Evolutionary conservation across 208 protist genomes (phyloP), one percentile per base, ranked within the genome.

Genomic region (Trypanosomatidae sp.): DNA sequence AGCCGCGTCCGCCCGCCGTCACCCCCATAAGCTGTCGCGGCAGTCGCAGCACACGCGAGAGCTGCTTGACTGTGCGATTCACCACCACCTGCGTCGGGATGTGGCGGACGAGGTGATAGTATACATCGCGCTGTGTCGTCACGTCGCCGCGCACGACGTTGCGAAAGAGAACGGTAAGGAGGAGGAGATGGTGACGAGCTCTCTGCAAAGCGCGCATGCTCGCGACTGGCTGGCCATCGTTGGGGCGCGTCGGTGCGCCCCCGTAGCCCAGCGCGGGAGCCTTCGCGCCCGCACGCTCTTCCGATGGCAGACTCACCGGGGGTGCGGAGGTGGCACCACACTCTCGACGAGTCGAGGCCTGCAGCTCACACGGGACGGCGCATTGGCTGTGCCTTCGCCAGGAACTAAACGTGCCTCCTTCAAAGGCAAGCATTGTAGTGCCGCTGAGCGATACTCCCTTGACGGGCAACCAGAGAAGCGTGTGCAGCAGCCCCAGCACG

Each of bases 51-150:
- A 65, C 43, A 12, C 80, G 64, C 22, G 85, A 83, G 0, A 91
- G 74, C 58, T 84, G 80, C 71, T 82, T 74, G 39, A 93, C 74
- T 1, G 76, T 79, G 22, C 73, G 74, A 46, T 92, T 89, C 39
- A 93, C 85, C 25, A 73, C 74, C 15, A 53, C 66, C 79, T 96
- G 88, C 28, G 82, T 67, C 4, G 85, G 84, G 0, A 93, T 59
- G 30, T 87, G 68, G 15, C 88, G 83, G 12, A 88, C 68, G 17
- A 96, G 80, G 64, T 86, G 89, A 74, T 96, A 96, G 73, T 92
- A 96, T 13, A 96, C 69, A 69, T 95, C 90, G 1, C 91, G 89
- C 69, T 96, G 91, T 5, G 91, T 93, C 55, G 79, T 77, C 30
- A 90, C 81, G 19, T 82, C 30, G 44, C 83, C 79, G 9, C 36